phyloP scores from a whole-genome alignment of 2,329 filamentous ascomycete species.

The Sclerotinia minor region DNA sequence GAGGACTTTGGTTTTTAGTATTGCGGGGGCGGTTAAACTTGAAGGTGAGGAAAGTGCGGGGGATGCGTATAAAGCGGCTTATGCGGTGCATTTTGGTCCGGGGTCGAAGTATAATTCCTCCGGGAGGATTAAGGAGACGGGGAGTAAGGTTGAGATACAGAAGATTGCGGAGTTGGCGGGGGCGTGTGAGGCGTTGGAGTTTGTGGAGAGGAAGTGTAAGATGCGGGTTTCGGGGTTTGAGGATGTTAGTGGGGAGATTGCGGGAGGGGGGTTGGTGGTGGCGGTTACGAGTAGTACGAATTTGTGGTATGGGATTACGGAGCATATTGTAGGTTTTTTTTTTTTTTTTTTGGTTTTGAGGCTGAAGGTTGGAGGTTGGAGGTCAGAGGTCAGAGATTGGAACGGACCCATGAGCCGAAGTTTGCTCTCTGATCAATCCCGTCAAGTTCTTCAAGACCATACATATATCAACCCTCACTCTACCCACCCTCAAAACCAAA shows the following conservation, averaged over 20 bases:
- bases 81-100: conserved; percentile 13
- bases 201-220: conserved; percentile 18
- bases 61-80: background rate
- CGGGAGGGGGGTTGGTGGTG: conserved; percentile 5
- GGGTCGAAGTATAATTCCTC: conserved; percentile 16
- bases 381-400: no score
- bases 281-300: conserved; percentile 22
- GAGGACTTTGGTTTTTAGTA: conserved; percentile 17
- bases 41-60: no score
- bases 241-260: conserved; percentile 7
- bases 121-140: conserved; percentile 1
- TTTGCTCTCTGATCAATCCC: background rate
- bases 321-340: conserved; percentile 23
- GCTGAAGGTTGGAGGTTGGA: no score
- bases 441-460: background rate
- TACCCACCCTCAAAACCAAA: background rate
- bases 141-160: conserved; percentile 13
- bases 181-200: conserved; percentile 20
- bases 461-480: no score
- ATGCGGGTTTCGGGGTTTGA: conserved; percentile 16
- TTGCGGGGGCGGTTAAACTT: background rate
- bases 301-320: conserved; percentile 23
- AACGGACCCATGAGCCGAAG: no score
- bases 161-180: conserved; percentile 20
- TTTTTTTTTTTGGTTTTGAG: no score